phyloP scores from a whole-genome alignment of 257 asterid species.

The Osmanthus fragrans region DNA sequence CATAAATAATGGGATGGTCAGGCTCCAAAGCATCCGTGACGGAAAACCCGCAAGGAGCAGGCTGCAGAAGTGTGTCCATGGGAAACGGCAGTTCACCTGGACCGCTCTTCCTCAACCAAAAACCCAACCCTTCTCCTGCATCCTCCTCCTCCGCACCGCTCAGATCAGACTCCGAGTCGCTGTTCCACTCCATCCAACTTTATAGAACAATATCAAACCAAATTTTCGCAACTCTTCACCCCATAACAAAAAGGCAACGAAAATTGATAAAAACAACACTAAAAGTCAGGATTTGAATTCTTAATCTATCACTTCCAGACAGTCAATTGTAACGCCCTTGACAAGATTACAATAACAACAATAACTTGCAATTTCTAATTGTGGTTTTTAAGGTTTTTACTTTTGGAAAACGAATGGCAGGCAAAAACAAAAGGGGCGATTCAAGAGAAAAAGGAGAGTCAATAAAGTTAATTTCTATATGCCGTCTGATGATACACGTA shows the following conservation, averaged over 20 bases:
- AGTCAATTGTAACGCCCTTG: not conserved
- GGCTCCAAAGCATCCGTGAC: constrained; percentile 45
- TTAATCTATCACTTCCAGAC: not conserved
- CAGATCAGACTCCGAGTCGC: constrained; percentile 40
- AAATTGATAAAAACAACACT: not conserved
- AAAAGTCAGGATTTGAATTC: not conserved
- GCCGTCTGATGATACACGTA: not conserved
- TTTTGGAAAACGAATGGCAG: not conserved
- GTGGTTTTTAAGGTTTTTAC: not conserved
- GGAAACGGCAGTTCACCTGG: constrained; percentile 45
- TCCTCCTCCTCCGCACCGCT: constrained; percentile 38
- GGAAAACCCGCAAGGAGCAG: constrained; percentile 58
- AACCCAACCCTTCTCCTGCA: constrained; percentile 39
- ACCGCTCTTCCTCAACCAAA: constrained; percentile 33
- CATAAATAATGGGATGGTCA: constrained; percentile 52
- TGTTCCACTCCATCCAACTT: constrained; percentile 54
- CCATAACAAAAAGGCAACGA: not conserved
- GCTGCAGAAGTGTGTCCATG: constrained; percentile 44
- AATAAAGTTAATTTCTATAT: not conserved
- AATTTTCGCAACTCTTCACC: not conserved
- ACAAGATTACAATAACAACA: not conserved
- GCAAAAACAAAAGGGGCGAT: not conserved
- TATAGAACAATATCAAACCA: not conserved
- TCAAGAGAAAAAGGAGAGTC: not conserved
- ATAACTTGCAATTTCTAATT: not conserved